phyloP scores from a whole-genome alignment of 306 rosid genomes.

The Prunus campanulata region DNA sequence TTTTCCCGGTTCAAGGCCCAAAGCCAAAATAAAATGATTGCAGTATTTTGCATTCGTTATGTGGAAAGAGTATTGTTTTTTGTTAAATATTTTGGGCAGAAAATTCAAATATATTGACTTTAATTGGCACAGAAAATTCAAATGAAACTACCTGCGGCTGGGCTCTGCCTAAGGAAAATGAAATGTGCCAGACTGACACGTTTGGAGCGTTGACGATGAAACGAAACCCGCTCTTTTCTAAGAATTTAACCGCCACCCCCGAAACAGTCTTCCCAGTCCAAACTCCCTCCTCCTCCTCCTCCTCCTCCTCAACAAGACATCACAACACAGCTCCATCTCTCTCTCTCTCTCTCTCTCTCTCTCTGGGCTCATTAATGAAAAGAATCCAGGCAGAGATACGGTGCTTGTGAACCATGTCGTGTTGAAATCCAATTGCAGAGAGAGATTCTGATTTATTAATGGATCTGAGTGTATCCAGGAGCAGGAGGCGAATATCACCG shows the following conservation, averaged over 20 bases:
- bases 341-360: background rate
- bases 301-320: background rate
- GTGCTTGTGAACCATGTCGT: background rate
- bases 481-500: conserved; percentile 6
- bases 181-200: background rate
- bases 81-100: too few relatives aligned
- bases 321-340: background rate
- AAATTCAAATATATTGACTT: too few relatives aligned
- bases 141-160: too few relatives aligned
- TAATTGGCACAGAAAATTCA: too few relatives aligned
- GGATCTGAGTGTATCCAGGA: conserved; percentile 16
- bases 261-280: background rate
- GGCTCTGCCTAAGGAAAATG: background rate
- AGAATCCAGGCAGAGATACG: background rate
- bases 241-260: conserved; percentile 1
- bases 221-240: conserved; percentile 7
- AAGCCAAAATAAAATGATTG: too few relatives aligned
- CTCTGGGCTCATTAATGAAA: background rate
- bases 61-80: too few relatives aligned
- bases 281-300: background rate
- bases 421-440: background rate
- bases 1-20: too few relatives aligned
- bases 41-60: too few relatives aligned
- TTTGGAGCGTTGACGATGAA: conserved; percentile 13
- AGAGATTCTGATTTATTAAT: background rate